Conservation (phyloP, 1,139 yeast genomes). For the Pichia cactophila region DNA sequence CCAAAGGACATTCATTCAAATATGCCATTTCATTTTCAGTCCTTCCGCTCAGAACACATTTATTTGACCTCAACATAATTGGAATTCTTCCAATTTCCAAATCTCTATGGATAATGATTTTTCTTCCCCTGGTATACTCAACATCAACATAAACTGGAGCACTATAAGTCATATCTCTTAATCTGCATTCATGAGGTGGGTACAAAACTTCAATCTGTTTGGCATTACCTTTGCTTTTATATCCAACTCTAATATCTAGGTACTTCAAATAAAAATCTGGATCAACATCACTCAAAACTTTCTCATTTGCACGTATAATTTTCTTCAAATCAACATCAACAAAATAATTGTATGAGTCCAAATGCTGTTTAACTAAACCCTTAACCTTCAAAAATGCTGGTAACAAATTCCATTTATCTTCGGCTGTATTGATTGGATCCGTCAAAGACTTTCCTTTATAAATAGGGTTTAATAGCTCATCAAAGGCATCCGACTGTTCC, state of each 20-base stretch:
- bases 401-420: slow-evolving; percentile 91
- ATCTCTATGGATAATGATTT: slow-evolving; percentile 82
- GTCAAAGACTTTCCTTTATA: slow-evolving; percentile 82
- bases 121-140: slow-evolving; percentile 90
- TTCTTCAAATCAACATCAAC: slow-evolving; percentile 90
- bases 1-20: slow-evolving; percentile 90
- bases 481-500: slow-evolving; percentile 41
- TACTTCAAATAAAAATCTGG: slow-evolving; percentile 93
- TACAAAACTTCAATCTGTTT: slow-evolving; percentile 54
- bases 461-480: slow-evolving; percentile 67
- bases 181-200: slow-evolving; percentile 94
- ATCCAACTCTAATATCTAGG: slow-evolving; percentile 84
- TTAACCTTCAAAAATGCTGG: slow-evolving; percentile 95
- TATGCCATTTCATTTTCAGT: slow-evolving; percentile 79
- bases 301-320: slow-evolving; percentile 84
- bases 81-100: slow-evolving; percentile 98
- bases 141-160: slow-evolving; percentile 97
- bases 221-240: slow-evolving; percentile 46
- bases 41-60: slow-evolving; percentile 77
- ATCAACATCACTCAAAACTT: slow-evolving; percentile 87
- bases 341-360: slow-evolving; percentile 93
- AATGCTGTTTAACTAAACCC: slow-evolving; percentile 93
- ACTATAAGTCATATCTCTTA: slow-evolving; percentile 89
- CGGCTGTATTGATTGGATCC: slow-evolving; percentile 83
- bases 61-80: slow-evolving; percentile 87